These are phyloP conservation scores for Tanacetum coccineum DNA, from an alignment of 129 eudicot species.

Conservation along the genomic window DNA sequence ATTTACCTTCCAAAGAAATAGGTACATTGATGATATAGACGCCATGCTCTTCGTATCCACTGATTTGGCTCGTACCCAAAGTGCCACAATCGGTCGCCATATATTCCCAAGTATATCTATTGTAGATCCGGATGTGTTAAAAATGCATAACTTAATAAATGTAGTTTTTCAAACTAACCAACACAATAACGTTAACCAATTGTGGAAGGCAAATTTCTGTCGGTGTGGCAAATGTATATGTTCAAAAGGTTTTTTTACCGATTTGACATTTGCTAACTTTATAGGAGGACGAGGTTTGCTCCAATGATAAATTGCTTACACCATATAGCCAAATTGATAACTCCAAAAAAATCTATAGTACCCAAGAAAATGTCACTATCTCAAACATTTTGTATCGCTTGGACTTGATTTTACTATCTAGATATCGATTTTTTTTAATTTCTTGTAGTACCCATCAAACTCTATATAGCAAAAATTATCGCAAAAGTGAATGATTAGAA, in stretches of 20 bases:
- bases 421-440: neutral
- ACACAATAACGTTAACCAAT: too few relatives aligned
- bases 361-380: neutral
- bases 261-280: conserved; percentile 25
- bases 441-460: neutral
- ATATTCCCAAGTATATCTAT: conserved; percentile 31
- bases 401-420: neutral
- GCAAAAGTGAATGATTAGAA: neutral
- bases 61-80: conserved; percentile 32
- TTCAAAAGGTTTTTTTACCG: conserved; percentile 20
- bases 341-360: conserved; percentile 32
- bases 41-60: conserved; percentile 26
- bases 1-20: conserved; percentile 38
- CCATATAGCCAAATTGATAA: conserved; percentile 30
- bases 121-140: neutral
- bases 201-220: too few relatives aligned
- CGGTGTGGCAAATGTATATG: too few relatives aligned
- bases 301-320: conserved; percentile 21
- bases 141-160: neutral
- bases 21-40: conserved; percentile 30
- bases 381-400: neutral
- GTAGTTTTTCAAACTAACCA: neutral
- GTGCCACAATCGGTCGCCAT: conserved; percentile 15
- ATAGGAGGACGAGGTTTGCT: conserved; percentile 24
- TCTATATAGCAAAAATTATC: neutral